Conservation (phyloP, 2,329 filamentous ascomycete species). For the Calycina marina region DNA sequence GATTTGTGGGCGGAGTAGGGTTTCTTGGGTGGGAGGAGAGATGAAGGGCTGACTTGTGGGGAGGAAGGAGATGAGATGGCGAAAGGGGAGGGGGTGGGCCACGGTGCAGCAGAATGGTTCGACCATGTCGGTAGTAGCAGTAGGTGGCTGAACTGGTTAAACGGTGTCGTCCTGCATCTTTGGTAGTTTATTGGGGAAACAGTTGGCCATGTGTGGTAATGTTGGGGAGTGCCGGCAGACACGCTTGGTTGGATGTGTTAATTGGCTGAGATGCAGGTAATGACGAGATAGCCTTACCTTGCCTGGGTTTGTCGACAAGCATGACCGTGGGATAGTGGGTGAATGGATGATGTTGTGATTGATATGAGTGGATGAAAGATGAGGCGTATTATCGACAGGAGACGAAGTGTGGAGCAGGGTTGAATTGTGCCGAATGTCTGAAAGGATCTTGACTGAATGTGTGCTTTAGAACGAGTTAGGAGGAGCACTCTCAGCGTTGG, state of each 20-base stretch:
- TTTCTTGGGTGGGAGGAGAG: neutral
- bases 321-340: neutral
- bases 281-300: neutral
- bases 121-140: no score
- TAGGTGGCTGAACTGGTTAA: no score
- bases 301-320: neutral
- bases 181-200: no score
- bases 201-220: neutral
- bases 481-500: neutral
- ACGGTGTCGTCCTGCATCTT: no score
- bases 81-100: conserved; percentile 3
- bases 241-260: neutral
- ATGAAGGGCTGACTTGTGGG: neutral
- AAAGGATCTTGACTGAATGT: neutral
- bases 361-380: neutral
- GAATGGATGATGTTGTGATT: neutral
- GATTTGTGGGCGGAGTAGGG: neutral
- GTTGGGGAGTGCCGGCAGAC: neutral
- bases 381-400: no score
- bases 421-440: no score
- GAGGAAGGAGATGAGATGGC: conserved; percentile 2
- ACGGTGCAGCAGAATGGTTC: conserved; percentile 6
- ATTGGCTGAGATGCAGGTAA: neutral
- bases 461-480: neutral
- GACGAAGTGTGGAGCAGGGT: no score